Base-by-base conservation (phyloP, 2,329 filamentous ascomycete species). In the Aaosphaeria pasadenensis region DNA sequence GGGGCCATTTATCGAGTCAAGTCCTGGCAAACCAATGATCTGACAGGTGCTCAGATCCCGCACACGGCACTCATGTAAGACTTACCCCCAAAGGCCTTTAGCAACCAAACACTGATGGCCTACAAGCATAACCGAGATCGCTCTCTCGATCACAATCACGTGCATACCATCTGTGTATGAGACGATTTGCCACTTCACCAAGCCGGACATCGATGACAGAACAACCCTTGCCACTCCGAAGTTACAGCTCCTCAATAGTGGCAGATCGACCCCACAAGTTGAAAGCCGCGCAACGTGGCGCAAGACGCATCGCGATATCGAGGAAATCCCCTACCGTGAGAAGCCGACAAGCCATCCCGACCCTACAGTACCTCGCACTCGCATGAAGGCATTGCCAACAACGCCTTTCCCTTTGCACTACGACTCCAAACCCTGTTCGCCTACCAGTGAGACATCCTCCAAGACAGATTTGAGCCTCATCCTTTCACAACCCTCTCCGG, bases 361-460 rank as follows among this genome's bases (percentile, higher is more conserved):
- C 30, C 31, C 36, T 42, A 30, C 43, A n/a, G 29, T 46, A 30
- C 41, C 43, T 7, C 51, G 57, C 44, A 45, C 46, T 29, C 49
- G 54, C 17, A 58, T 59, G 56, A 60, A 60, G 35, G 54, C 54
- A 2, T 48, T 60, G 6, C 57, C 56, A 11, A 28, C 44, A 11
- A 60, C 57, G 11, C 57, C 56, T 13, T 40, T 60, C n/a, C 57
- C 55, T 5, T 46, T 38, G 30, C 35, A 47, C 32, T 30, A n/a
- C 30, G 44, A 24, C 30, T 41, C 38, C 5, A 30, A 39, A 11
- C 46, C 46, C 7, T 43, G 40, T 6, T 42, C 42, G 4, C 50
- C 44, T 24, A 52, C 42, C 17, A 24, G 17, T 3, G 17, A 24
- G 17, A 24, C 17, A 24, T 24, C 17, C 17, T 24, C 17, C 17